Evolutionary conservation across 2,329 filamentous ascomycete species (phyloP), one percentile per base, ranked within the genome.

Genomic region (Colletotrichum sp.): DNA sequence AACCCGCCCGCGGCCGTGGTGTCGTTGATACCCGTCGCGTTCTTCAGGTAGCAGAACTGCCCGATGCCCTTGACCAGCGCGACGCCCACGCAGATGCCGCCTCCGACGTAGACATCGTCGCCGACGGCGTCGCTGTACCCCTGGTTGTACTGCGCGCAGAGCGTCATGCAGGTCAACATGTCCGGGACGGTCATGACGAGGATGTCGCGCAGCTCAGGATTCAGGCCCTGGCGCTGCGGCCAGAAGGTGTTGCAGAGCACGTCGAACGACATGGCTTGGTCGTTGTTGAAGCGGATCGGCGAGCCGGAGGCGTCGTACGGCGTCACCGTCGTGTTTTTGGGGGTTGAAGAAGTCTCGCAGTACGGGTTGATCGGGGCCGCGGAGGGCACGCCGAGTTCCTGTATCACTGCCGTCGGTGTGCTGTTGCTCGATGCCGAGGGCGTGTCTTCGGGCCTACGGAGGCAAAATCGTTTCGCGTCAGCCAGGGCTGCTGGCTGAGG

Each of bases 91-190:
- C 75, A 77, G 26, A 77, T 77, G 30, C 75, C 75, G 64, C 75
- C 75, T 32, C 73, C 69, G 2, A 72, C 68, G 26, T 68, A 65
- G 8, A 77, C 68, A 28, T 77, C 75, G 10, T 77, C 75, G 62
- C 75, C 75, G 12, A 77, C 73, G 56, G 73, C 73, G 10, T 77
- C 75, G 73, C 75, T 77, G 52, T 77, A 73, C 12, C 75, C 73
- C 72, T 75, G 67, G 58, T 77, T 77, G 58, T 76, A 76, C 73
- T 77, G 72, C 6, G 75, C 75, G 73, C 73, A 77, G 9, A 77
- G 73, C 24, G 75, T 76, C 62, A 76, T 76, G 65, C 75, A 77
- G 21, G 75, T 69, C 9, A 77, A 62, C 75, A 77, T 77, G 36
- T 77, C 75, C 15, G 73, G 75, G 36, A 76, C 73, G 38, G 52